These are phyloP conservation scores for Cyphellophora europaea DNA, from an alignment of 2,329 filamentous ascomycete species.

Conservation along the genomic window DNA sequence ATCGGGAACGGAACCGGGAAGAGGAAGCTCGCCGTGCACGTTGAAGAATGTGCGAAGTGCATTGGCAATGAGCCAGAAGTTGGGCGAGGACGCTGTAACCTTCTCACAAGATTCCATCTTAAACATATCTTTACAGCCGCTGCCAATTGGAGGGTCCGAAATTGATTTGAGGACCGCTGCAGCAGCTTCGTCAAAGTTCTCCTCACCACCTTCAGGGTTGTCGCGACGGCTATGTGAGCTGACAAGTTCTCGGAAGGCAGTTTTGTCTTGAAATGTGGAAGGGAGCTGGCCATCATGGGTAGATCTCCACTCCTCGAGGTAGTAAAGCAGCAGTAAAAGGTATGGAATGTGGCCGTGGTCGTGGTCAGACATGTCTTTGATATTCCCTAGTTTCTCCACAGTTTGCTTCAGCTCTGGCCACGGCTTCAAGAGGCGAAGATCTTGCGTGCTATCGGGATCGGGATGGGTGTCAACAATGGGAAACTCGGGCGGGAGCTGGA, in stretches of 20 bases:
- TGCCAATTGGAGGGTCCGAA: conserved; percentile 56
- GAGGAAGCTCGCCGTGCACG: conserved; percentile 63
- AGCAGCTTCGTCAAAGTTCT: conserved; percentile 92
- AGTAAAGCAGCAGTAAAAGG: conserved; percentile 71
- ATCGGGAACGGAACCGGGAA: conserved; percentile 82
- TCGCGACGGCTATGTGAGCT: conserved; percentile 57
- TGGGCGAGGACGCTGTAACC: conserved; percentile 40
- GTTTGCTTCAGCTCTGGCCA: conserved; percentile 75
- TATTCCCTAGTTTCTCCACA: conserved; percentile 51
- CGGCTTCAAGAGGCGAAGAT: conserved; percentile 72
- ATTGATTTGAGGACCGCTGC: conserved; percentile 84
- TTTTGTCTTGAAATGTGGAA: conserved; percentile 73
- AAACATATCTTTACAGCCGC: conserved; percentile 68
- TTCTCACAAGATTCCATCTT: conserved; percentile 51
- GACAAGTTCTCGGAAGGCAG: conserved; percentile 65
- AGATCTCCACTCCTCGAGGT: conserved; percentile 70
- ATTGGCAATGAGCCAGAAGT: conserved; percentile 82
- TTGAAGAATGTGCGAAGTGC: conserved; percentile 70
- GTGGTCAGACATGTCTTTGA: conserved; percentile 63
- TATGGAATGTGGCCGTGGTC: conserved; percentile 90
- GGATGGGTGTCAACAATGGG: conserved; percentile 95
- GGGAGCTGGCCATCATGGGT: conserved; percentile 61
- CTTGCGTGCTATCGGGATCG: conserved; percentile 72
- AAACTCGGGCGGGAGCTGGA: conserved; percentile 67
- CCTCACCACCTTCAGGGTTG: conserved; percentile 78